A percentile compares a stretch with the other conserved stretches of the same genome.
Evolutionary conservation across 2,329 filamentous ascomycete genomes (phyloP).

Genomic region (Juglanconis oblonga): DNA sequence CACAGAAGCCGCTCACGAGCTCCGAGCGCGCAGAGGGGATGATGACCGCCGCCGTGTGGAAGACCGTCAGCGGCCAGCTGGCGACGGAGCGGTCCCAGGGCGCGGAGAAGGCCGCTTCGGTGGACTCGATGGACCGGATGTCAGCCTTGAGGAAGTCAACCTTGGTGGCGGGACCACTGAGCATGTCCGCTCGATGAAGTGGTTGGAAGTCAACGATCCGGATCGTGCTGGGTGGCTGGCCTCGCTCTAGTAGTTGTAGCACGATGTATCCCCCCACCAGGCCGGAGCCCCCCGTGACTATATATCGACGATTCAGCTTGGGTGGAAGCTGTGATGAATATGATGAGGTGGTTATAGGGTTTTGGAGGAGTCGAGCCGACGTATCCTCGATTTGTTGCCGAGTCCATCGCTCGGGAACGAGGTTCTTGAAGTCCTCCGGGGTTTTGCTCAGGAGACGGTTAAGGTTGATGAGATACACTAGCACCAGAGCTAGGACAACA

Average conservation of each 20-base stretch:
- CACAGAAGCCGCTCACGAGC: slow-evolving; percentile 35
- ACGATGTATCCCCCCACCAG: slow-evolving; percentile 55
- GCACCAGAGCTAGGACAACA: background rate
- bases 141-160: slow-evolving; percentile 47
- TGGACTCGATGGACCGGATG: slow-evolving; percentile 43
- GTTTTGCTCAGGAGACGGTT: slow-evolving; percentile 30
- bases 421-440: slow-evolving; percentile 26
- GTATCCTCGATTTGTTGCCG: slow-evolving; percentile 27
- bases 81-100: slow-evolving; percentile 43
- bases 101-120: slow-evolving; percentile 42
- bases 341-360: slow-evolving; percentile 25
- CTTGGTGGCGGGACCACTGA: slow-evolving; percentile 28
- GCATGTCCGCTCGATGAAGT: slow-evolving; percentile 41
- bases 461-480: slow-evolving; percentile 24
- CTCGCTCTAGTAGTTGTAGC: slow-evolving; percentile 49
- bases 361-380: slow-evolving; percentile 29
- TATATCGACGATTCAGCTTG: slow-evolving; percentile 32
- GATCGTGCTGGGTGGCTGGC: slow-evolving; percentile 47
- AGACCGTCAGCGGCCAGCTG: slow-evolving; percentile 50
- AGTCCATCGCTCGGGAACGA: slow-evolving; percentile 31
- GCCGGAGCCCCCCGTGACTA: slow-evolving; percentile 42
- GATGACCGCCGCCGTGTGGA: slow-evolving; percentile 51
- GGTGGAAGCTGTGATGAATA: slow-evolving; percentile 31
- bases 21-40: slow-evolving; percentile 39
- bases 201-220: slow-evolving; percentile 51